Evolutionary conservation across 2,329 filamentous ascomycete genomes (phyloP).

Genomic region (Aspergillus sp.): DNA sequence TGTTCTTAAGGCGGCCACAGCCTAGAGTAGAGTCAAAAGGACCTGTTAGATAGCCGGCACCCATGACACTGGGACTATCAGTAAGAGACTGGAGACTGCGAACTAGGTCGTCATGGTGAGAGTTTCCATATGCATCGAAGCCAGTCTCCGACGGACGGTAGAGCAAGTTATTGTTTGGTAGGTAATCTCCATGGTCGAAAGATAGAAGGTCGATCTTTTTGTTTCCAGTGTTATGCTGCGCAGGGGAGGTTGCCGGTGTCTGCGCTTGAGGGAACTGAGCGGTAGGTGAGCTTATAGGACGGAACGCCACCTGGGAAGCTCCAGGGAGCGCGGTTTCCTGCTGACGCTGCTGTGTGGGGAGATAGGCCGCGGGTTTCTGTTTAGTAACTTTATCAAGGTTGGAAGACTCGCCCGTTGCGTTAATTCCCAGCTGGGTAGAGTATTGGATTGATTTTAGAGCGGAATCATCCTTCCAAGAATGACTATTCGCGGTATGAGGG

Average conservation of each 20-base stretch:
- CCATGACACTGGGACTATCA: constrained; percentile 11
- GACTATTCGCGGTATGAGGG: constrained; percentile 8
- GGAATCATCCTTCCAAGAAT: constrained; percentile 21
- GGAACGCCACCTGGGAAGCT: constrained; percentile 9
- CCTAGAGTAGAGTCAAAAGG: constrained; percentile 6
- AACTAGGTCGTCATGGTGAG: constrained; percentile 19
- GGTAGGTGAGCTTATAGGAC: constrained; percentile 10
- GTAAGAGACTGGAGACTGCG: constrained; percentile 22
- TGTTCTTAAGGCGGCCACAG: constrained; percentile 17
- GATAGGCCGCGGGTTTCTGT: constrained; percentile 11
- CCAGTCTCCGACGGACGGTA: constrained; percentile 10
- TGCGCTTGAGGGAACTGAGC: constrained; percentile 11
- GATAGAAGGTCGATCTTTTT: constrained; percentile 25
- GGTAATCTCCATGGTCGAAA: constrained; percentile 21
- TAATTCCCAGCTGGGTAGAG: constrained; percentile 15
- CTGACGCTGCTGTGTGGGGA: constrained; percentile 13
- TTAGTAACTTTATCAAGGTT: constrained; percentile 14
- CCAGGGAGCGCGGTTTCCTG: constrained; percentile 2
- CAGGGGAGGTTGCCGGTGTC: constrained; percentile 12
- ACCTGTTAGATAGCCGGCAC: constrained; percentile 10
- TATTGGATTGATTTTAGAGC: constrained; percentile 20
- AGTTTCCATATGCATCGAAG: constrained; percentile 13
- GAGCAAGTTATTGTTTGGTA: constrained; percentile 3
- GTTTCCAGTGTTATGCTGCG: neutral
- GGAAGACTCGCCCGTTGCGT: constrained; percentile 9